These are phyloP conservation scores for Ramaria rubella DNA, from an alignment of 768 basidiomycete genomes.

Conservation along the genomic window DNA sequence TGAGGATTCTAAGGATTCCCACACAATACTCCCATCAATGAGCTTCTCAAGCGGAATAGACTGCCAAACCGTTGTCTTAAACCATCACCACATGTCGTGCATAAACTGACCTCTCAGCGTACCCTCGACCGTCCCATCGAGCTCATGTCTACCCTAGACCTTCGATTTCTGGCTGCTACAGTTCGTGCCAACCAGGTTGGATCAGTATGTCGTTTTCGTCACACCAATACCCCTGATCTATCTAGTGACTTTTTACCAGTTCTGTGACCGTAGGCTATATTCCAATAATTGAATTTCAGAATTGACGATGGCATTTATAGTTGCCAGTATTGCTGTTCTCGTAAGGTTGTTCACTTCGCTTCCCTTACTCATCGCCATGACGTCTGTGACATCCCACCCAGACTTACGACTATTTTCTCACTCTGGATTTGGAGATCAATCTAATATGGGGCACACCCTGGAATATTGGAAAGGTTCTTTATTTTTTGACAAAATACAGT, in stretches of 20 bases:
- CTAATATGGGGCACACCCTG: slow-evolving; percentile 21
- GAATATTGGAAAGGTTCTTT: slow-evolving; percentile 21
- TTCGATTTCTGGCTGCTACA: neutral
- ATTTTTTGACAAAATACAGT: slow-evolving; percentile 23
- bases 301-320: neutral
- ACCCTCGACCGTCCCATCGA: too few relatives aligned
- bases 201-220: neutral
- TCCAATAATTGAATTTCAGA: neutral
- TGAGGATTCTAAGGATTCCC: too few relatives aligned
- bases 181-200: neutral
- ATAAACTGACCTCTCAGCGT: too few relatives aligned
- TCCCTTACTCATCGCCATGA: too few relatives aligned
- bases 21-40: too few relatives aligned
- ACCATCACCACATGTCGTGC: too few relatives aligned
- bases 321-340: neutral
- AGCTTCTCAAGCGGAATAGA: too few relatives aligned
- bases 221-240: neutral
- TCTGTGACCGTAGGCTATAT: neutral
- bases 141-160: neutral
- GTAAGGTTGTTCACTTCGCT: neutral
- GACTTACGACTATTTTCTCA: slow-evolving; percentile 23
- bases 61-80: too few relatives aligned
- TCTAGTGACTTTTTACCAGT: neutral
- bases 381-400: neutral
- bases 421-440: slow-evolving; percentile 21